These are phyloP conservation scores for Lachnellula cervina DNA, from an alignment of 2,329 filamentous ascomycete genomes.

Conservation along the genomic window DNA sequence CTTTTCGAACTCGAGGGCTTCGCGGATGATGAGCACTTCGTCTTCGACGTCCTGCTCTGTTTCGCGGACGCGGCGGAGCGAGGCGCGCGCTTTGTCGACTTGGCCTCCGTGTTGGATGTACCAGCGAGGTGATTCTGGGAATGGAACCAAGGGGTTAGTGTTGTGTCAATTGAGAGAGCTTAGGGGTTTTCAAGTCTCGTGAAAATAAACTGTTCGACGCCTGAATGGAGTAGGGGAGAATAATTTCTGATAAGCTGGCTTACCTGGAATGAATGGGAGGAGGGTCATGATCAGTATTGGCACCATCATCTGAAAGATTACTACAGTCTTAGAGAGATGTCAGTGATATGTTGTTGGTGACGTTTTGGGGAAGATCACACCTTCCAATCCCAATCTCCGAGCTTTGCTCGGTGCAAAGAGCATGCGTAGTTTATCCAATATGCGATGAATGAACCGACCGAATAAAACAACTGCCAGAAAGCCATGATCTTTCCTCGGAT, in stretches of 20 bases:
- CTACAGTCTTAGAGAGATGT: conserved; percentile 36
- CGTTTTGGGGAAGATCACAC: conserved; percentile 33
- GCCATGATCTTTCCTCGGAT: conserved; percentile 65
- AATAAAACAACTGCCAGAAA: conserved; percentile 66
- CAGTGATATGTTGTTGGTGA: background rate
- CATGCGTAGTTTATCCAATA: conserved; percentile 63
- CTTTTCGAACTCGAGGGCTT: conserved; percentile 67
- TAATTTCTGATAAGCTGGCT: too few species aligned
- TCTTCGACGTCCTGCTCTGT: conserved; percentile 63
- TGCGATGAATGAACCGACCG: conserved; percentile 59
- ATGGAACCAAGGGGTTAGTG: too few species aligned
- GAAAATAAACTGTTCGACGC: too few species aligned
- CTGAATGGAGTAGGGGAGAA: too few species aligned
- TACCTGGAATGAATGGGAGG: conserved; percentile 54
- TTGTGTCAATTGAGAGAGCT: too few species aligned
- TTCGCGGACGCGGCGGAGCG: conserved; percentile 57
- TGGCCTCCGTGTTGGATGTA: conserved; percentile 56
- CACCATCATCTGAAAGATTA: conserved; percentile 65
- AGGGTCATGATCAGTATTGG: conserved; percentile 55
- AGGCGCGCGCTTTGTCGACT: conserved; percentile 52
- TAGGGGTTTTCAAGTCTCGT: too few species aligned
- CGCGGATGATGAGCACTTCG: conserved; percentile 59
- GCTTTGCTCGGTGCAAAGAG: conserved; percentile 45
- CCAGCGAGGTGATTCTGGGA: conserved; percentile 59
- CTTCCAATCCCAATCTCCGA: conserved; percentile 69